These are phyloP conservation scores for Pelagophyceae sp. DNA, from an alignment of 352 stramenopile genomes.

Conservation along the genomic window DNA sequence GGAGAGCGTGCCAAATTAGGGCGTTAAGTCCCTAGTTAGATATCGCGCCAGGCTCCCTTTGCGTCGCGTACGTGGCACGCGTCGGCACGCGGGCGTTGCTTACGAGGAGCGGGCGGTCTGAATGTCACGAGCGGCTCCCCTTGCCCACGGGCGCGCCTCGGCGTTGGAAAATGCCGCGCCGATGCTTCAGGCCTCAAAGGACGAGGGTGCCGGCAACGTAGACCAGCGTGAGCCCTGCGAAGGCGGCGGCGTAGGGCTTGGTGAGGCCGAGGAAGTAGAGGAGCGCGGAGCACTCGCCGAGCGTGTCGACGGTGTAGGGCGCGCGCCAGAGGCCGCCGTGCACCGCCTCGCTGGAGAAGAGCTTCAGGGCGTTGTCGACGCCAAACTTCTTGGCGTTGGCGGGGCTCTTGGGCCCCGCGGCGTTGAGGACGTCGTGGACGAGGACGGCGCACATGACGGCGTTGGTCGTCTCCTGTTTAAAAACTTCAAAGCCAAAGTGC, in stretches of 20 bases:
- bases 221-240: neutral
- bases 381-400: constrained; percentile 43
- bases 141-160: no score
- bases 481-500: constrained; percentile 62
- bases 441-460: constrained; percentile 60
- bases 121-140: no score
- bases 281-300: constrained; percentile 54
- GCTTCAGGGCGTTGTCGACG: constrained; percentile 53
- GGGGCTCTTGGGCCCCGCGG: constrained; percentile 34
- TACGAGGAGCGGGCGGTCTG: no score
- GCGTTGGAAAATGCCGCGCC: no score
- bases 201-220: no score
- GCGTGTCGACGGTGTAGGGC: constrained; percentile 56
- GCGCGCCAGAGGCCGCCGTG: constrained; percentile 56
- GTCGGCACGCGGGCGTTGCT: no score
- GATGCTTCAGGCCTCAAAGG: no score
- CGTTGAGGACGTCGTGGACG: constrained; percentile 50
- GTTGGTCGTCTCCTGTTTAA: constrained; percentile 58
- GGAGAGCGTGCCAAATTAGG: no score
- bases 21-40: no score
- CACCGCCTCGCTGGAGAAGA: constrained; percentile 54
- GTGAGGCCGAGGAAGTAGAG: constrained; percentile 46
- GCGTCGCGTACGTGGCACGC: no score
- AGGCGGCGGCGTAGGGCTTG: neutral
- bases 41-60: no score